Conservation (phyloP, 345 rosid species). For the Aurinia saxatilis region DNA sequence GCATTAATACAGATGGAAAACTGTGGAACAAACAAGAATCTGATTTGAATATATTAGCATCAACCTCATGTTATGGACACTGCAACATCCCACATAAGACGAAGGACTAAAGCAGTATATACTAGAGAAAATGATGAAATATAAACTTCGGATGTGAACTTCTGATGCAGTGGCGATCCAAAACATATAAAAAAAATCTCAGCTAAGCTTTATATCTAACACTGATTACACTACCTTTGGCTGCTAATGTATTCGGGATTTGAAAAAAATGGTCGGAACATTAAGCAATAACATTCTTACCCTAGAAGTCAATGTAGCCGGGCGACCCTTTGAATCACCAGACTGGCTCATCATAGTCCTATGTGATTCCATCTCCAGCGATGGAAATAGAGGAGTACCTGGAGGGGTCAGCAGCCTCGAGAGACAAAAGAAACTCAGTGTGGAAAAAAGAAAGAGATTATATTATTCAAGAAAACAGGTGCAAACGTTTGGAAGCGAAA, state of each 20-base stretch:
- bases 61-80: neutral
- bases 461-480: neutral
- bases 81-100: neutral
- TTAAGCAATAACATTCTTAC: slow-evolving; percentile 40
- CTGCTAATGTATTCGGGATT: neutral
- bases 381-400: slow-evolving; percentile 95
- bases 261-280: neutral
- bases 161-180: neutral
- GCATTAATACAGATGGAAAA: neutral
- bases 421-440: slow-evolving; percentile 9
- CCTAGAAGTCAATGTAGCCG: slow-evolving; percentile 63
- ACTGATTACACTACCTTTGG: neutral
- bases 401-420: slow-evolving; percentile 95
- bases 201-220: neutral
- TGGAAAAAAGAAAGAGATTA: neutral
- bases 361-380: slow-evolving; percentile 90
- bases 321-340: slow-evolving; percentile 56
- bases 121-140: too few relatives aligned
- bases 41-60: neutral
- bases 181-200: neutral
- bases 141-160: too few relatives aligned
- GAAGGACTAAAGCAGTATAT: neutral
- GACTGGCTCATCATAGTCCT: slow-evolving; percentile 65
- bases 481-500: neutral
- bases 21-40: neutral